Evolutionary conservation across 2,329 filamentous ascomycete genomes (phyloP).

Genomic region (Zymoseptoria passerinii): DNA sequence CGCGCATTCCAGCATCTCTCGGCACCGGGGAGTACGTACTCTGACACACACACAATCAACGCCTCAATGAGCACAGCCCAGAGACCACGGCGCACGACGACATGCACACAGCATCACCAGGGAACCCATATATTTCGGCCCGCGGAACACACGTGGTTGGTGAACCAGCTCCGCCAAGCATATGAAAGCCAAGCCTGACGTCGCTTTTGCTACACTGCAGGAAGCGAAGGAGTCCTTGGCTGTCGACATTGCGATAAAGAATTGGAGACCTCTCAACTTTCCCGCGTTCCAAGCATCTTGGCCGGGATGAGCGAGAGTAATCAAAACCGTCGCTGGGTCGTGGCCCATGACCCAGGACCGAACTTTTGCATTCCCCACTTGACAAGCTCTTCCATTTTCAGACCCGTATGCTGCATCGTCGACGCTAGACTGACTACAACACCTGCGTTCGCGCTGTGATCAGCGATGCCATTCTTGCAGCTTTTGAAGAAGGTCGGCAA

Average conservation of each 20-base stretch:
- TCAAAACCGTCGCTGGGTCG: background rate
- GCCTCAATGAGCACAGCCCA: background rate
- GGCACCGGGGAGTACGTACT: background rate
- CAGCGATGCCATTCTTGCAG: slow-evolving; percentile 1
- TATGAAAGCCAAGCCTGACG: background rate
- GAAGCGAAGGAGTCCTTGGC: background rate
- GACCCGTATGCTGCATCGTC: background rate
- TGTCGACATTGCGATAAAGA: background rate
- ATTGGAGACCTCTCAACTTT: background rate
- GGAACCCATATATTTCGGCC: background rate
- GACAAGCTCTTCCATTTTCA: background rate
- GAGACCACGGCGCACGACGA: background rate
- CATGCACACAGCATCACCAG: background rate
- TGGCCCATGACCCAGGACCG: background rate
- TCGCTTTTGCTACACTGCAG: background rate
- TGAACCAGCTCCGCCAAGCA: background rate
- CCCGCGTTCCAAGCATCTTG: background rate
- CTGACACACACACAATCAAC: background rate
- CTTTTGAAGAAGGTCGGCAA: slow-evolving; percentile 6
- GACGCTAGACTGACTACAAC: background rate
- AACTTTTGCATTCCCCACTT: background rate
- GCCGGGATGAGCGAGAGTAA: background rate
- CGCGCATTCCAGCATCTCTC: background rate
- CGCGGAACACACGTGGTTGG: background rate
- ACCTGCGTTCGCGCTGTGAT: background rate